These are phyloP conservation scores for Globisporangium polare DNA, from an alignment of 352 stramenopile species.

Conservation along the genomic window DNA sequence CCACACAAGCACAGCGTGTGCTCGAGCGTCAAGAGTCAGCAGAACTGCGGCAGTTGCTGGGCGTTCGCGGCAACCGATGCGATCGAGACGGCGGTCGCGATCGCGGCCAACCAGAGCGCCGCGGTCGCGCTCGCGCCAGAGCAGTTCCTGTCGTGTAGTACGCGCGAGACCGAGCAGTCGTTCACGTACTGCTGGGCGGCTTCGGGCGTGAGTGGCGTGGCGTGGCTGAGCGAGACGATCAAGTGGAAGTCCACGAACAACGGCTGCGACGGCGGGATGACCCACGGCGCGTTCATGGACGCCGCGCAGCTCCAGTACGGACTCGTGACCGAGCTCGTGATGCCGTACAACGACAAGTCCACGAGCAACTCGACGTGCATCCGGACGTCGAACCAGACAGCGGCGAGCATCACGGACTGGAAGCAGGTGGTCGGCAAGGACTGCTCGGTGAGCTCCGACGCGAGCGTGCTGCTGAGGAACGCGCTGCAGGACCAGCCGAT, in stretches of 20 bases:
- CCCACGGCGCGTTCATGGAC: conserved; percentile 74
- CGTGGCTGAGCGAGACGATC: conserved; percentile 58
- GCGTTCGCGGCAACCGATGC: conserved; percentile 71
- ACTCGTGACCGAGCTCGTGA: conserved; percentile 64
- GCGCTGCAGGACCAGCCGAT: conserved; percentile 64
- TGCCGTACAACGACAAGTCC: conserved; percentile 49
- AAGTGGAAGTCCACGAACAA: conserved; percentile 77
- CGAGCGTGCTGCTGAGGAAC: conserved; percentile 43
- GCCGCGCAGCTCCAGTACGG: conserved; percentile 52
- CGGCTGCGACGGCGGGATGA: conserved; percentile 80
- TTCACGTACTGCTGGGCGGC: conserved; percentile 77
- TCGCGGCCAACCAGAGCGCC: conserved; percentile 50
- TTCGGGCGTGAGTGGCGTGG: conserved; percentile 29
- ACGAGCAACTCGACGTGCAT: conserved; percentile 13
- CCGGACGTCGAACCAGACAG: conserved; percentile 40
- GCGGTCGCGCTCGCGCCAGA: conserved; percentile 71
- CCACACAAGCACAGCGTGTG: conserved; percentile 61
- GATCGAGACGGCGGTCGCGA: conserved; percentile 73
- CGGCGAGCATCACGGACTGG: conserved; percentile 69
- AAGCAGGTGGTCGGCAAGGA: conserved; percentile 57
- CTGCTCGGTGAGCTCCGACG: conserved; percentile 47
- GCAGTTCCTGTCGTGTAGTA: conserved; percentile 74
- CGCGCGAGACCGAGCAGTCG: conserved; percentile 52
- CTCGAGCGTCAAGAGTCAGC: conserved; percentile 74
- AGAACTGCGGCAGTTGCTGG: conserved; percentile 82